Evolutionary conservation across 202 grass and related monocot genomes (phyloP), one percentile per base, ranked within the genome.

Genomic region (Schoenoplectus triqueter): DNA sequence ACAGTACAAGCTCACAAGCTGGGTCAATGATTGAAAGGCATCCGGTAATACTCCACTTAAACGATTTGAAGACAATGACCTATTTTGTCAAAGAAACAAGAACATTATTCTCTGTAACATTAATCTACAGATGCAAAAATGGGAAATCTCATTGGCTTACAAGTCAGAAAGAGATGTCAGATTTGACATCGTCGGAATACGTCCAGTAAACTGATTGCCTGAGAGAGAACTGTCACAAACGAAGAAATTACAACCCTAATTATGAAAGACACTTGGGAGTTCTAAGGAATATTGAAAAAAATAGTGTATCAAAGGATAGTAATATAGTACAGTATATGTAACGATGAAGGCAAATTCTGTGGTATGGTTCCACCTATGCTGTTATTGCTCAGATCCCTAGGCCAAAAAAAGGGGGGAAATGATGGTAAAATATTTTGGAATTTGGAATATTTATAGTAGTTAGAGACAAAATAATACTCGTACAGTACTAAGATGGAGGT

Each of bases 301-400:
- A 73, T 80, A 82, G 31, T 48, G 44, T 44, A 69, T 48, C 40
- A 82, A 40, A 42, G 31, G 55, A 59, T 41, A 46, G 41, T 48
- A 82, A 74, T n/a, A 75, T 73, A 90, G 72, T 93, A 97, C 94
- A 97, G 72, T 85, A 73, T 87, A 64, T 78, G 78, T 74, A 97
- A 69, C 31, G 95, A 93, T 81, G 84, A 52, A 47, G 95, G 95
- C 84, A 94, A 87, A 86, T 94, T 89, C 69, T 90, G 87, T 6
- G 95, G 92, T 91, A 97, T 90, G 64, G 66, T 84, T 84, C 95
- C 95, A 40, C 69, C 88, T n/a, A 97, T 92, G 79, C 91, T 81
- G 55, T 97, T 97, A 87, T 97, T 94, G 89, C 95, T 94, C 74
- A 97, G 90, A 94, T 97, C 90, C 86, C 95, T 97, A 81, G 62